These are phyloP conservation scores for Xylariaceae sp. DNA, from an alignment of 2,329 filamentous ascomycete species.

Conservation along the genomic window DNA sequence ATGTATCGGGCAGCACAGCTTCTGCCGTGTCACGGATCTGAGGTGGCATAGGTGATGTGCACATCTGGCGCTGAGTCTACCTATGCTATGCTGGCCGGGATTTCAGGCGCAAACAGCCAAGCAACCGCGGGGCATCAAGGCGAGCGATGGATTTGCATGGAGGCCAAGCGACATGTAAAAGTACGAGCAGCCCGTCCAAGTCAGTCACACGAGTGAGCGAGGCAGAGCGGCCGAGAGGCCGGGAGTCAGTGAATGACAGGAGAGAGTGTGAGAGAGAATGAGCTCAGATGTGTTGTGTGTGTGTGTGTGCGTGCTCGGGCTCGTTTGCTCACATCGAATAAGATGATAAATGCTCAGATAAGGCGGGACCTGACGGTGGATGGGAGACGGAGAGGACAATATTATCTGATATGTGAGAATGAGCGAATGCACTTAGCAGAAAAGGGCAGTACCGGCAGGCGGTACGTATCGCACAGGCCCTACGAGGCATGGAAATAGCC, in stretches of 20 bases:
- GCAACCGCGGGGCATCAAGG: neutral
- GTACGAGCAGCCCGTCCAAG: neutral
- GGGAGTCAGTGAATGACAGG: neutral
- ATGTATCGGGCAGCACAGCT: slow-evolving; percentile 23
- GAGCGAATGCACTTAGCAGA: neutral
- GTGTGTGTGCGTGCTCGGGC: neutral
- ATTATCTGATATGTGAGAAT: no score
- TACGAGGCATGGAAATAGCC: no score
- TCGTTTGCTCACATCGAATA: neutral
- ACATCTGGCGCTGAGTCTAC: slow-evolving; percentile 9
- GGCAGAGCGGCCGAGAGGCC: neutral
- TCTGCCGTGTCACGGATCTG: slow-evolving; percentile 24
- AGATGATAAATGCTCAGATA: neutral
- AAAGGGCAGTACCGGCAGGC: neutral
- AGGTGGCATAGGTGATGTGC: slow-evolving; percentile 20
- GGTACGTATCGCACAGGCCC: no score
- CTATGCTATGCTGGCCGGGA: slow-evolving; percentile 6
- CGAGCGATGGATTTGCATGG: slow-evolving; percentile 7
- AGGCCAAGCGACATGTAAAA: neutral
- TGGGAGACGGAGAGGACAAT: neutral
- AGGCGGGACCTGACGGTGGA: neutral
- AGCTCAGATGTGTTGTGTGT: no score
- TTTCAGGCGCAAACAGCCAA: slow-evolving; percentile 4
- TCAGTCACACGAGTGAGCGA: neutral
- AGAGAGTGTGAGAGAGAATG: neutral